Evolutionary conservation across 1,284 basidiomycete genomes (phyloP), one percentile per base, ranked within the genome.

Genomic region (Coniferiporia sulphurascens): DNA sequence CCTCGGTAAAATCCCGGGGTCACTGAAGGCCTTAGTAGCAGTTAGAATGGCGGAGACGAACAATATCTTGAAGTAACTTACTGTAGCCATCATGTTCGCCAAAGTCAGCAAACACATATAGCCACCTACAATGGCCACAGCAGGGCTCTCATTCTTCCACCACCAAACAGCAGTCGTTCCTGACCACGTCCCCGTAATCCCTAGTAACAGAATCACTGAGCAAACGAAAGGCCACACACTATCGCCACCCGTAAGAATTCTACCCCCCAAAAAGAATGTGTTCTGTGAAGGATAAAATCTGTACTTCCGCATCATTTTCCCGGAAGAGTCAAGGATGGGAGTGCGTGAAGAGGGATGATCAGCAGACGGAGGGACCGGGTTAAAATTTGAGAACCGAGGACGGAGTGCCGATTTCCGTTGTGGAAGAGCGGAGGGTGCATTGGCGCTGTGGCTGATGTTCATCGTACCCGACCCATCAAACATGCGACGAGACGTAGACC

Each of bases 1-100:
- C 2, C 93, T 82, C 9, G 94, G 94, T 32, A 98, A 73, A 62
- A 97, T 93, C 4, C 93, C 94, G 51, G 94, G 95, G 71, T 98
- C 95, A 52, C 84, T 81, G 65, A 88, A 86, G 3, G 92, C 88
- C 77, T 91, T 62, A 65, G 70, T 60, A 56, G 53, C 32, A 34
- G 17, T 34, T 48, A 32, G 17, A n/a, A 64, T 38, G 59, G 55
- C n/a, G 48, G n/a, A 36, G 10, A 41, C 19, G 45, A 27, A 22
- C 32, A 27, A 21, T 43, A 46, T 15, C 54, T 34, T 34, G 19
- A 27, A n/a, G 51, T 12, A 9, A 76, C 85, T 68, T 65, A 89
- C 90, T 52, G 90, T 89, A 13, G 82, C 78, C 53, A 89, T 67
- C 90, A 94, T 91, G 63, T 79, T 86, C 6, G 84, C 83, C 12